phyloP scores from a whole-genome alignment of 495 filamentous ascomycete genomes.

The Astrothelium macrocarpum region DNA sequence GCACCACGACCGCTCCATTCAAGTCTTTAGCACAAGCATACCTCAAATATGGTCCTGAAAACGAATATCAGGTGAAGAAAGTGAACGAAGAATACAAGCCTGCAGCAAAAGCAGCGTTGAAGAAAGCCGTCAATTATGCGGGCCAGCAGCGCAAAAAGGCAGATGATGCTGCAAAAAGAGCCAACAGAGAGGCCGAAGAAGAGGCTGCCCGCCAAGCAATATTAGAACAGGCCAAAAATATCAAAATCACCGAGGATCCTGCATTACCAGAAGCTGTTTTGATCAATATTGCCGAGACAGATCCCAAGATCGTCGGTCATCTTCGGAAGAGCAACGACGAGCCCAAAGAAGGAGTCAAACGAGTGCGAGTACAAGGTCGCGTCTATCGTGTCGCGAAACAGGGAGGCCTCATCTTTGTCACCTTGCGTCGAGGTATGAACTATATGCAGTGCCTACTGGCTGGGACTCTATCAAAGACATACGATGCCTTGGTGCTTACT shows the following conservation, averaged over 20 bases:
- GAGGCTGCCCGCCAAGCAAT: slow-evolving; percentile 54
- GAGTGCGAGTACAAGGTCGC: slow-evolving; percentile 75
- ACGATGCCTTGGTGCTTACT: slow-evolving; percentile 82
- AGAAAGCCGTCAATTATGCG: slow-evolving; percentile 66
- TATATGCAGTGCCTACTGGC: slow-evolving; percentile 81
- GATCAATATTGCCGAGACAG: slow-evolving; percentile 56
- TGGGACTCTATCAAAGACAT: slow-evolving; percentile 77
- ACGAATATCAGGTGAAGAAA: slow-evolving; percentile 58
- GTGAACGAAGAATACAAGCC: slow-evolving; percentile 70
- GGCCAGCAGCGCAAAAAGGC: slow-evolving; percentile 46
- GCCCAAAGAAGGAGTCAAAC: slow-evolving; percentile 49
- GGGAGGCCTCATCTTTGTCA: slow-evolving; percentile 82
- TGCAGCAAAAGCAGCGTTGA: slow-evolving; percentile 69
- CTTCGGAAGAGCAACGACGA: slow-evolving; percentile 25
- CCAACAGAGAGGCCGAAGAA: slow-evolving; percentile 62
- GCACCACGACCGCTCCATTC: slow-evolving; percentile 63
- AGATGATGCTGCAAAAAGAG: slow-evolving; percentile 38
- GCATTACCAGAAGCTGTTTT: slow-evolving; percentile 68
- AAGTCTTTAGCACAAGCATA: slow-evolving; percentile 71
- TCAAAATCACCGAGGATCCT: slow-evolving; percentile 69
- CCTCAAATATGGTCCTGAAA: slow-evolving; percentile 51
- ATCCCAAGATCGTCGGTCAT: slow-evolving; percentile 31
- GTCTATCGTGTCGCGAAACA: slow-evolving; percentile 78
- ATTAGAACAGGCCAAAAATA: slow-evolving; percentile 80
- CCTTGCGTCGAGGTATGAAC: slow-evolving; percentile 79